These are phyloP conservation scores for Oryza officinalis DNA, from an alignment of 176 grass and related monocot species.

Conservation along the genomic window DNA sequence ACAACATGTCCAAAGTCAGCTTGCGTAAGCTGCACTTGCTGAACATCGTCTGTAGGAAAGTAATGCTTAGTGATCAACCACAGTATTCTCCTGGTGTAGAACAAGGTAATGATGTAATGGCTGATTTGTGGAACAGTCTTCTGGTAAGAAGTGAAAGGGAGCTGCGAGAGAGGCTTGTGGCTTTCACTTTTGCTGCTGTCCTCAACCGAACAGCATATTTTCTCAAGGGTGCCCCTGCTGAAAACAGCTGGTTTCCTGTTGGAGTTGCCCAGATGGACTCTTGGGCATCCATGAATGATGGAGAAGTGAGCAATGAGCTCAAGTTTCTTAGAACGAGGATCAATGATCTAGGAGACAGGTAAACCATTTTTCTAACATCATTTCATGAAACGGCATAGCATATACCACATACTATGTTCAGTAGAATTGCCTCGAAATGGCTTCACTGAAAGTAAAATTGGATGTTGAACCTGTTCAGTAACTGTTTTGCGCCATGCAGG, in stretches of 20 bases:
- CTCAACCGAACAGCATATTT: conserved; percentile 29
- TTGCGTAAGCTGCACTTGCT: conserved; percentile 69
- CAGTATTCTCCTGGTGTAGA: conserved; percentile 12
- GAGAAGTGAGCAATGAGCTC: conserved; percentile 40
- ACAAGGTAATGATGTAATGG: conserved; percentile 16
- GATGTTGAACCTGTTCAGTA: neutral
- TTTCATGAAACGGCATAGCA: neutral
- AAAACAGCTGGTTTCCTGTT: conserved; percentile 48
- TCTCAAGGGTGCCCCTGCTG: conserved; percentile 19
- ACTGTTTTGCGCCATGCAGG: conserved; percentile 36
- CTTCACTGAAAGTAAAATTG: neutral
- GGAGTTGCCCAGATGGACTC: conserved; percentile 71
- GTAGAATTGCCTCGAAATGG: neutral
- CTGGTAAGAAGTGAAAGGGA: conserved; percentile 72
- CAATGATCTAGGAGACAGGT: conserved; percentile 60
- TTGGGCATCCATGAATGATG: conserved; percentile 55
- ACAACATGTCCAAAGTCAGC: conserved; percentile 40
- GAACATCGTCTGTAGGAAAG: conserved; percentile 74
- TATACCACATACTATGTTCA: neutral
- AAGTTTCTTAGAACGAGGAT: conserved; percentile 54
- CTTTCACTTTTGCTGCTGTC: conserved; percentile 63
- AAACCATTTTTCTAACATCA: neutral
- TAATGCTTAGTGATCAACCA: conserved; percentile 41
- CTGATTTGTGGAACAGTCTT: conserved; percentile 63
- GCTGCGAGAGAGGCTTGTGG: conserved; percentile 57